Base-by-base conservation (phyloP, 305 asterid species). In the Solanum aculeatissimum region DNA sequence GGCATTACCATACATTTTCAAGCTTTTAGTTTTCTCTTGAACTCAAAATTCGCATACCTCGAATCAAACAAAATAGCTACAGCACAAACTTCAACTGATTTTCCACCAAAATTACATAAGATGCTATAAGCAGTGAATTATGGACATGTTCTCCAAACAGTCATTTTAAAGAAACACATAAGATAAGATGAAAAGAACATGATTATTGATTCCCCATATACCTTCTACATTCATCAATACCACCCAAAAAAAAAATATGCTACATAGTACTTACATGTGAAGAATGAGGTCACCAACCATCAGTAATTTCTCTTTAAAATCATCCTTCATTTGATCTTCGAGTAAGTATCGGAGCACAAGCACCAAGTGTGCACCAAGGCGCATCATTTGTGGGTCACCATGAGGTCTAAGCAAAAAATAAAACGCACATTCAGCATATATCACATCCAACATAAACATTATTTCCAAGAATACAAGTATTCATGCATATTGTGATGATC, bases 331-430 rank as follows among this genome's bases (percentile, higher is more conserved):
- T 90, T 95, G 94, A 89, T 96, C 98, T 27, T 87, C 94, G 71
- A 92, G 97, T 85, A 97, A 89, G 91, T 91, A 90, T 86, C 99
- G 91, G 83, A 97, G 94, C 74, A 97, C 98, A 90, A 97, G 94
- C 87, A 95, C 99, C 84, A 95, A 89, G 91, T 97, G 99, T 83
- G 99, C 99, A 88, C 99, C 99, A 89, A 95, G 94, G 70, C 99
- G 98, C 95, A 97, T 95, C 98, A 97, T 94, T 86, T 97, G 98
- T 45, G 99, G 98, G 88, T 97, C 99, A 25, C 99, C 99, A 89
- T 95, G 98, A 86, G 98, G 98, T 95, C 99, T 97, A 94, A 74
- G 86, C 85, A 78, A 55, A 86, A 85, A 43, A n/a, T n/a, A 75
- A 35, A 60, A 85, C 29, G 71, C 86, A 85, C 25, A 63, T 49